Evolutionary conservation across 106 monocot species (phyloP).

Genomic region (Acanthochlamys bracteata): DNA sequence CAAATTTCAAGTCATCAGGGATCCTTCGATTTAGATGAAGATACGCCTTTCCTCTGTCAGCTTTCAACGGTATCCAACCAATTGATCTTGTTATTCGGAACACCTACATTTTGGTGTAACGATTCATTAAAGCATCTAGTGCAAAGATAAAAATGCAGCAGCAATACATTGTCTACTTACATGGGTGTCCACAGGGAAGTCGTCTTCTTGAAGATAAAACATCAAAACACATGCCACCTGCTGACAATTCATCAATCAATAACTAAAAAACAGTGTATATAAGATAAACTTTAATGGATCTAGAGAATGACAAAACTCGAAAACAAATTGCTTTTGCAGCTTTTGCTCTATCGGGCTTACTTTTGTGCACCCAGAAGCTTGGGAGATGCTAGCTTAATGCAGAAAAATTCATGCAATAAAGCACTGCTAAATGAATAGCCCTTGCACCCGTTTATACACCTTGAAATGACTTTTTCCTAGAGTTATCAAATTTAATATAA

Average conservation of each 20-base stretch:
- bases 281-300: background rate
- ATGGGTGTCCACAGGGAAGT: conserved; percentile 91
- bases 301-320: too few species aligned
- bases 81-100: conserved; percentile 56
- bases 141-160: too few species aligned
- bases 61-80: conserved; percentile 64
- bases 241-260: conserved; percentile 2
- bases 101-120: conserved; percentile 28
- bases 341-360: too few species aligned
- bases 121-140: background rate
- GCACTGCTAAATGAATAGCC: too few species aligned
- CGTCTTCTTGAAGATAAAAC: conserved; percentile 83
- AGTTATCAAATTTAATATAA: too few species aligned
- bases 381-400: too few species aligned
- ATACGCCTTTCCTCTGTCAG: conserved; percentile 74
- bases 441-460: too few species aligned
- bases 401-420: too few species aligned
- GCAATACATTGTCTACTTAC: conserved; percentile 38
- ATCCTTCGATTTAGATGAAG: conserved; percentile 73
- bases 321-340: too few species aligned
- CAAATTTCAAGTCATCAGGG: conserved; percentile 73
- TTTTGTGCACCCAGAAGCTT: too few species aligned
- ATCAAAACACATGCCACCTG: conserved; percentile 85
- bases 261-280: too few species aligned
- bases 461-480: too few species aligned